Conservation (phyloP, 2,329 filamentous ascomycete genomes). For the Davidsoniella eucalypti region DNA sequence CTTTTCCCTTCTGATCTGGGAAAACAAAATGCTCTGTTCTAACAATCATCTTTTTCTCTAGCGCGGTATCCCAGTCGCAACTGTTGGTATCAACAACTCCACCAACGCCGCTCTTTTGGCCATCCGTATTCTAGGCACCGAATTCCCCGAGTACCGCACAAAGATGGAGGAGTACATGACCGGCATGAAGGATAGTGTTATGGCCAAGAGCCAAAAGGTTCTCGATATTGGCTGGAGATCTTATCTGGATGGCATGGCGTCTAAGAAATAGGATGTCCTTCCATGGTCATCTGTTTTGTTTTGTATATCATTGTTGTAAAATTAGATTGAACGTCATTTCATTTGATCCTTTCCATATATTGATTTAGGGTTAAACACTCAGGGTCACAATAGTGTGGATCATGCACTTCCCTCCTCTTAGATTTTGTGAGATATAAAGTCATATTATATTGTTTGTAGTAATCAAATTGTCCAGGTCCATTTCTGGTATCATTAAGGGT, state of each 20-base stretch:
- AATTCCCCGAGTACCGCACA: slow-evolving; percentile 36
- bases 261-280: slow-evolving; percentile 16
- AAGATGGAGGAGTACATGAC: slow-evolving; percentile 45
- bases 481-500: background rate
- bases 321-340: background rate
- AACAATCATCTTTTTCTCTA: slow-evolving; percentile 14
- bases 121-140: slow-evolving; percentile 46
- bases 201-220: slow-evolving; percentile 42
- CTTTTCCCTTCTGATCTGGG: slow-evolving; percentile 13
- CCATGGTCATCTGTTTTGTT: background rate
- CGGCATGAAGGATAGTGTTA: slow-evolving; percentile 46
- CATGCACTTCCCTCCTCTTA: background rate
- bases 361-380: background rate
- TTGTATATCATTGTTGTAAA: slow-evolving; percentile 1
- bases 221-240: slow-evolving; percentile 37
- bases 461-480: too few species aligned
- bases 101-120: slow-evolving; percentile 63
- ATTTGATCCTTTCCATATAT: background rate
- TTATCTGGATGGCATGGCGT: slow-evolving; percentile 28
- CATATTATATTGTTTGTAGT: background rate
- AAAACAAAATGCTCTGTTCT: slow-evolving; percentile 16
- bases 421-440: too few species aligned
- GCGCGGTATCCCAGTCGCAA: slow-evolving; percentile 54
- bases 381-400: background rate
- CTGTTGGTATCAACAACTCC: slow-evolving; percentile 65